These are phyloP conservation scores for Penicillium fimorum DNA, from an alignment of 495 filamentous ascomycete genomes.

Conservation along the genomic window DNA sequence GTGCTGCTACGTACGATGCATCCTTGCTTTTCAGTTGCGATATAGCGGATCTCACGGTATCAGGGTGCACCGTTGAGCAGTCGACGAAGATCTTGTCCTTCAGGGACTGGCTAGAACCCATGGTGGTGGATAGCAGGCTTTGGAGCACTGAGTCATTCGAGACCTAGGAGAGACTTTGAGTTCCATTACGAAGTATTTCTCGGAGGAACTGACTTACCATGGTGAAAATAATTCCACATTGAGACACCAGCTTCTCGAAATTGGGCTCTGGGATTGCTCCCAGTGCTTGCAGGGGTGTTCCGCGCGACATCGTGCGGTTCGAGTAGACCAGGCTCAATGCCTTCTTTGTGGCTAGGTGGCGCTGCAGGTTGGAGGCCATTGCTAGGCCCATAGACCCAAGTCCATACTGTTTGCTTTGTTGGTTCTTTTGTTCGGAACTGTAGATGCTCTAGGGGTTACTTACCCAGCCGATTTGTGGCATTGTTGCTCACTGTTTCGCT, in stretches of 20 bases:
- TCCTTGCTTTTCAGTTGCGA: constrained; percentile 34
- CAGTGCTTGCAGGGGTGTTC: constrained; percentile 33
- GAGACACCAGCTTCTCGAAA: constrained; percentile 37
- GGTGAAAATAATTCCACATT: constrained; percentile 47
- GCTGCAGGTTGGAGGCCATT: constrained; percentile 49
- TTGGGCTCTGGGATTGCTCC: constrained; percentile 36
- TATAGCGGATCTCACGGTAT: constrained; percentile 37
- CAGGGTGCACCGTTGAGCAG: constrained; percentile 48
- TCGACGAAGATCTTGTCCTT: constrained; percentile 50
- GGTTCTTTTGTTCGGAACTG: not conserved
- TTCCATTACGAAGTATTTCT: not conserved
- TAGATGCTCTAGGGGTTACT: not conserved
- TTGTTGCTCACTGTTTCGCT: constrained; percentile 13
- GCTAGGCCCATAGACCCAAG: constrained; percentile 52
- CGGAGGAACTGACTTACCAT: constrained; percentile 30
- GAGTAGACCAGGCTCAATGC: constrained; percentile 39
- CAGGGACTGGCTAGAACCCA: constrained; percentile 34
- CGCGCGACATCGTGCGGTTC: constrained; percentile 47
- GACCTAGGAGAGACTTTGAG: constrained; percentile 26
- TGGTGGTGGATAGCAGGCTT: constrained; percentile 33
- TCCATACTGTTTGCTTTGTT: constrained; percentile 35
- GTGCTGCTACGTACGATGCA: constrained; percentile 42
- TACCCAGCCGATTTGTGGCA: constrained; percentile 47
- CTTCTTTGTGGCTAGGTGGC: constrained; percentile 41
- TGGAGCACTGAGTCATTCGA: constrained; percentile 43